Conservation (phyloP, 2,329 filamentous ascomycete species). For the Moelleriella libera region DNA sequence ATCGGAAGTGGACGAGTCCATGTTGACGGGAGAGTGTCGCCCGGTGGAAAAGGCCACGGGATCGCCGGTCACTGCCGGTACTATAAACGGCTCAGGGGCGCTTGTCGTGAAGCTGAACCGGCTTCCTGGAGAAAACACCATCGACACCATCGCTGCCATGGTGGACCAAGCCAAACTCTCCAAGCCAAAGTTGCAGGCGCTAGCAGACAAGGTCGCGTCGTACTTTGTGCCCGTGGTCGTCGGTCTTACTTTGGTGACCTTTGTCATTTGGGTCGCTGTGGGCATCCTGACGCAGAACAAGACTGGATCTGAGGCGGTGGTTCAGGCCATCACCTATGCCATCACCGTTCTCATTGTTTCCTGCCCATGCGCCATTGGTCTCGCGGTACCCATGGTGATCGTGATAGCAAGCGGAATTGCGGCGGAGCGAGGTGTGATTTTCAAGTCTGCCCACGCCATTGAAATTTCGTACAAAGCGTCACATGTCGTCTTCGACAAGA, state of each 20-base stretch:
- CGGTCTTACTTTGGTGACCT: slow-evolving; percentile 40
- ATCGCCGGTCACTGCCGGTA: slow-evolving; percentile 49
- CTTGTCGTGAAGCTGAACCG: slow-evolving; percentile 44
- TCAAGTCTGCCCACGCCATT: slow-evolving; percentile 51
- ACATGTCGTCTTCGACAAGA: slow-evolving; percentile 70
- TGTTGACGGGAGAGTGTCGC: slow-evolving; percentile 59
- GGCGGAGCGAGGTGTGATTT: slow-evolving; percentile 50
- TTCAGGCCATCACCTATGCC: slow-evolving; percentile 53
- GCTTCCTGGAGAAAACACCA: slow-evolving; percentile 57
- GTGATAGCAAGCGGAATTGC: slow-evolving; percentile 56
- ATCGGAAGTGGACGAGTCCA: slow-evolving; percentile 61
- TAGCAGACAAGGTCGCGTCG: slow-evolving; percentile 53
- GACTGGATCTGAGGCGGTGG: slow-evolving; percentile 32
- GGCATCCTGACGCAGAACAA: slow-evolving; percentile 26
- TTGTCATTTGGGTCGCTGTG: slow-evolving; percentile 52
- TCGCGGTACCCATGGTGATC: slow-evolving; percentile 65
- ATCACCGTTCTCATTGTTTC: slow-evolving; percentile 63
- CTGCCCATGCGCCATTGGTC: slow-evolving; percentile 65
- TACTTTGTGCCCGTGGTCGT: slow-evolving; percentile 58
- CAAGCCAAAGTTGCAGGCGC: slow-evolving; percentile 53
- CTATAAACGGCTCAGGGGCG: slow-evolving; percentile 50
- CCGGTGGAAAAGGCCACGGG: slow-evolving; percentile 43
- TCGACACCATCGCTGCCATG: slow-evolving; percentile 52
- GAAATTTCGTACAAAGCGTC: slow-evolving; percentile 46
- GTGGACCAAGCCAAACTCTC: slow-evolving; percentile 57